phyloP scores from a whole-genome alignment of 140 eudicot species.

The Oenanthe javanica region DNA sequence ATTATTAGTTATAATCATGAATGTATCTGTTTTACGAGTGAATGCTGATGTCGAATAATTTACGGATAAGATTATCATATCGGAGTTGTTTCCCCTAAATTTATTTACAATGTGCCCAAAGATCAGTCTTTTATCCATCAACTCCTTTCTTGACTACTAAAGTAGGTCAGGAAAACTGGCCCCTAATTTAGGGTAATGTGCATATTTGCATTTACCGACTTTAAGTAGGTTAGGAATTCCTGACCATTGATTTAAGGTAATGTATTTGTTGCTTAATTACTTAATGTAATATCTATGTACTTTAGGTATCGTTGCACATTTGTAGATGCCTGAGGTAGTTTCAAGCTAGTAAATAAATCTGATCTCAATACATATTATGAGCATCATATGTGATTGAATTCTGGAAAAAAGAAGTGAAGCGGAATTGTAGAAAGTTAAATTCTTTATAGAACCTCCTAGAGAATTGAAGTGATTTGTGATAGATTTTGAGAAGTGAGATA shows the following conservation, averaged over 20 bases:
- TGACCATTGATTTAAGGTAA: background rate
- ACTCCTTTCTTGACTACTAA: background rate
- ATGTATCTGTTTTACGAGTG: background rate
- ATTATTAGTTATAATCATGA: background rate
- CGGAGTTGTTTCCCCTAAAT: background rate
- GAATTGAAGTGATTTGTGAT: background rate
- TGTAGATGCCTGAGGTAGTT: background rate
- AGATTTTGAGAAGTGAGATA: background rate
- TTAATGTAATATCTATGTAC: background rate
- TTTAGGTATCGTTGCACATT: background rate
- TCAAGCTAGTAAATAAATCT: background rate
- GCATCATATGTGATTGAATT: background rate
- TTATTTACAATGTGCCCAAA: background rate
- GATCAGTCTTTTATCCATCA: background rate
- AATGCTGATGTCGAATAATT: background rate
- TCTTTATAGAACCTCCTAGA: background rate
- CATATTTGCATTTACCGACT: background rate
- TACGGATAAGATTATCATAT: too few relatives aligned
- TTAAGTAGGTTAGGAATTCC: background rate
- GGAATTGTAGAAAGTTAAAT: background rate
- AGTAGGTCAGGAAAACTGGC: background rate
- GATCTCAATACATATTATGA: background rate
- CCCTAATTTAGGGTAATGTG: background rate
- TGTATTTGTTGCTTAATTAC: background rate
- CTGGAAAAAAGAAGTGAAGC: background rate